Base-by-base conservation (phyloP, 306 rosid species). In the Sicyos baderoa region DNA sequence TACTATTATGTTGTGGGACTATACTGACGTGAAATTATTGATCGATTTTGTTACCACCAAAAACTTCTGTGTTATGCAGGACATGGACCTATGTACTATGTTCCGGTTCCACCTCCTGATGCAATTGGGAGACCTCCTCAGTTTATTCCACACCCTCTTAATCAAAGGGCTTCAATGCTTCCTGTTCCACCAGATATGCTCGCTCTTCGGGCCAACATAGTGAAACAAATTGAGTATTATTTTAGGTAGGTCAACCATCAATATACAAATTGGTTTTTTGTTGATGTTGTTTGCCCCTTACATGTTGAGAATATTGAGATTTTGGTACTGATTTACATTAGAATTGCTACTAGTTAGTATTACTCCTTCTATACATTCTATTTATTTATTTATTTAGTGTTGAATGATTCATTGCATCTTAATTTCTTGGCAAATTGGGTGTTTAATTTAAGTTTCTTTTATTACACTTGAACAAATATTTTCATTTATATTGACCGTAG, bases 141-240 rank as follows among this genome's bases (percentile, higher is more conserved):
- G 54, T 75, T 79, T 74, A 77, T 84, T 77, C 85, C 88, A 19
- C 81, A 85, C 83, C 84, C 94, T 70, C 49, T 70, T 66, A 86
- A 67, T 80, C 81, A 86, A 52, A 80, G 79, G 53, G 74, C 88
- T 32, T 83, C 80, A 67, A 29, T 81, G 35, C 66, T 74, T n/a
- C n/a, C n/a, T n/a, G n/a, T 35, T 56, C 89, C 77, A n/a, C 84
- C 89, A 18, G 94, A 85, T 77, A 78, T 84, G 54, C 59, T 50
- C 67, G 54, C 81, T 53, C 80, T 93, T 79, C 82, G 80, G 84
- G 75, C 74, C 74, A 78, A 77, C 78, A 78, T 93, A 78, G 82
- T 88, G 22, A 86, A 88, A 64, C 99, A 93, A 76, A 88, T 93
- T 35, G 97, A 88, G 64, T 90, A 90, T 75, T 93, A 93, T 75